Evolutionary conservation across 345 rosid genomes (phyloP), one percentile per base, ranked within the genome.

Genomic region (Ailanthus altissimus): DNA sequence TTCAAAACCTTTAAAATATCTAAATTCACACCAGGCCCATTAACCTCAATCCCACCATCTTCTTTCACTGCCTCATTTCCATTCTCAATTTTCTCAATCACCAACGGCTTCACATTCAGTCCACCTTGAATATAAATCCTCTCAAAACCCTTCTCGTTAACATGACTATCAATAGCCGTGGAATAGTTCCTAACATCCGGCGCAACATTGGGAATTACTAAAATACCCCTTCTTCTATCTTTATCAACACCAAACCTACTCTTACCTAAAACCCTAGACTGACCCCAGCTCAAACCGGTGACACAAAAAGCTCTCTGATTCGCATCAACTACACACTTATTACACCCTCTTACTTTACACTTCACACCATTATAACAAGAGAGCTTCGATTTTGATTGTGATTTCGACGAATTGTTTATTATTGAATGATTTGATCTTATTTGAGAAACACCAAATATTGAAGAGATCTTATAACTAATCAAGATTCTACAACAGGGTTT

Each of bases 401-500:
- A 81, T 79, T 84, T 95, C 86, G 90, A 93, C 90, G 82, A 86
- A 93, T 89, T 89, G 56, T 36, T 45, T 64, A 66, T 0, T 49
- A 63, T 25, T 2, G 81, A 79, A 72, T 23, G 75, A 11, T 67
- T 69, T 51, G 82, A 75, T 75, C 70, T 90, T 43, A 72, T 68
- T 42, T 84, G 67, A 78, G 87, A 83, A 80, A 74, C 50, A 72
- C 97, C 97, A 5, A 87, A 89, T 58, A 91, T 75, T 13, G 90
- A 88, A 62, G 87, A 86, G 50, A 86, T 83, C 83, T 61, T 88
- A 59, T 67, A 88, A 66, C 90, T 80, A 84, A 92, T 82, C 42
- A 90, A 74, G 77, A 89, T 84, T 85, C 87, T 89, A 85, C 98
- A 85, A 79, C 88, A 89, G 73, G 99, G 99, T 84, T 86, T 95